phyloP scores from a whole-genome alignment of 352 stramenopile species.

The Phytophthora gonapodyides region DNA sequence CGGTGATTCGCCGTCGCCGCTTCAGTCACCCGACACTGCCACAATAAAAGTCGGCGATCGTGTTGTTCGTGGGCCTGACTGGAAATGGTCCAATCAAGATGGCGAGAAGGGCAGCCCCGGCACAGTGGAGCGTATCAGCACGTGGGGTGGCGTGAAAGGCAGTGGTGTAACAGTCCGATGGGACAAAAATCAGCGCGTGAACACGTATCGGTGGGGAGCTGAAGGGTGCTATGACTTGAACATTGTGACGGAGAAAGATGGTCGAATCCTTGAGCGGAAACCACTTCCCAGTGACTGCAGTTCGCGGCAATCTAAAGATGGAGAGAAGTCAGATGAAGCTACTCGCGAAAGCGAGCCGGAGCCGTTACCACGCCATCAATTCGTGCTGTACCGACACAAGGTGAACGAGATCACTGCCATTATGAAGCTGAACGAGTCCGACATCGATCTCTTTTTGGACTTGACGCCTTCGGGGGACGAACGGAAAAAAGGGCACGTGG shows the following conservation, averaged over 20 bases:
- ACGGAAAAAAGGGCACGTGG: background rate
- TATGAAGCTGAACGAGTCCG: constrained; percentile 53
- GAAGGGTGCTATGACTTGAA: constrained; percentile 80
- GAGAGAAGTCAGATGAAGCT: background rate
- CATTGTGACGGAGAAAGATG: constrained; percentile 64
- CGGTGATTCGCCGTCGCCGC: constrained; percentile 15
- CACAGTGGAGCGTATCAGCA: constrained; percentile 80
- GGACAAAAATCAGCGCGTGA: constrained; percentile 85
- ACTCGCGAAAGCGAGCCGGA: constrained; percentile 22
- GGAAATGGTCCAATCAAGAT: constrained; percentile 86
- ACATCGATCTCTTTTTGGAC: constrained; percentile 63
- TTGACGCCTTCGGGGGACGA: constrained; percentile 31
- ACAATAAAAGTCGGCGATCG: constrained; percentile 67
- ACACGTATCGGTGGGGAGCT: constrained; percentile 82
- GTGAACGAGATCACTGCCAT: constrained; percentile 52
- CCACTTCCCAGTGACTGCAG: constrained; percentile 42
- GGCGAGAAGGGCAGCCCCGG: constrained; percentile 59
- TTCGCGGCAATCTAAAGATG: constrained; percentile 18
- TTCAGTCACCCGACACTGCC: constrained; percentile 8
- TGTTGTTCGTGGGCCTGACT: constrained; percentile 73
- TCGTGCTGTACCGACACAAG: constrained; percentile 65
- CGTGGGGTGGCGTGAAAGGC: constrained; percentile 75
- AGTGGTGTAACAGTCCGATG: constrained; percentile 81
- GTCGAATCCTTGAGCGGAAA: constrained; percentile 51
- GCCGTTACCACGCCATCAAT: constrained; percentile 51